phyloP scores from a whole-genome alignment of 1,284 basidiomycete species.

The Tilletia indica region DNA sequence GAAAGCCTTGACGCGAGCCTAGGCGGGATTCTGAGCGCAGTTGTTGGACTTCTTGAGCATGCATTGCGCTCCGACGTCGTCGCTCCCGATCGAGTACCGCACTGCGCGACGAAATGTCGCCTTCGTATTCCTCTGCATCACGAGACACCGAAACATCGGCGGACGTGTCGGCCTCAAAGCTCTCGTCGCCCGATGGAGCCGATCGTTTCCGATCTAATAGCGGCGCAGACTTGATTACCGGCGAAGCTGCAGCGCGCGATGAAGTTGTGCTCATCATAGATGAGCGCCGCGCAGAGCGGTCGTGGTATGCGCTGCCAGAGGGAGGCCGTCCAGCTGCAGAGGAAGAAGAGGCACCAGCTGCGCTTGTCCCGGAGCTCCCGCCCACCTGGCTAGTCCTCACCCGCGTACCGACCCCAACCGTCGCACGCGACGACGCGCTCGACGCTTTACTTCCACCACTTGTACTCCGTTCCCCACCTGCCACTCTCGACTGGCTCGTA shows the following conservation, averaged over 20 bases:
- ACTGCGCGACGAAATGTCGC: background rate
- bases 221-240: conserved; percentile 11
- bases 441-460: conserved; percentile 10
- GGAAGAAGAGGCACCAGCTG: background rate
- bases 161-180: conserved; percentile 9
- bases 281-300: conserved; percentile 4
- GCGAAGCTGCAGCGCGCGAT: background rate
- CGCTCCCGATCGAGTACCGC: background rate
- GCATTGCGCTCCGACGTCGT: conserved; percentile 1
- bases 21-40: conserved; percentile 8
- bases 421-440: conserved; percentile 7
- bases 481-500: background rate
- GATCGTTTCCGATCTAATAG: background rate
- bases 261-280: background rate
- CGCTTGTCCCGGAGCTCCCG: background rate
- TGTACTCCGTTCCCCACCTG: background rate
- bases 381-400: background rate
- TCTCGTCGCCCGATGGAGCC: background rate
- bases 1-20: background rate
- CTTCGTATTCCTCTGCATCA: background rate
- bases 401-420: background rate
- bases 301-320: background rate
- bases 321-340: too few species aligned
- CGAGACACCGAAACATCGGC: background rate
- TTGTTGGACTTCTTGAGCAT: conserved; percentile 10